phyloP scores from a whole-genome alignment of 2,329 filamentous ascomycete species.

The Cytospora paraplurivora region DNA sequence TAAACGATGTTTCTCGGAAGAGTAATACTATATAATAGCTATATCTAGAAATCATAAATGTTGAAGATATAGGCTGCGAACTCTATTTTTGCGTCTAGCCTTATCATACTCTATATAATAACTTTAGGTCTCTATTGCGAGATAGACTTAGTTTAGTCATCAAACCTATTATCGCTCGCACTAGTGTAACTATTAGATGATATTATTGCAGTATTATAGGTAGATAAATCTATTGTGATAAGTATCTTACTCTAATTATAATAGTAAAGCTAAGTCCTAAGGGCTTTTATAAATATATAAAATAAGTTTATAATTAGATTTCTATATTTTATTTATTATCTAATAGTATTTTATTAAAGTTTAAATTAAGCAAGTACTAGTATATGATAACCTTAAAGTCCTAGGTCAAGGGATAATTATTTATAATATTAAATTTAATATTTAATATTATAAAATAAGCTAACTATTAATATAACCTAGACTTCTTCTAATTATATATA shows the following conservation, averaged over 20 bases:
- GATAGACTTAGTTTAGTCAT: too few species aligned
- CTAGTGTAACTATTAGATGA: neutral
- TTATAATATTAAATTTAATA: neutral
- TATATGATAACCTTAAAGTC: too few species aligned
- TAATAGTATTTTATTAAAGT: neutral
- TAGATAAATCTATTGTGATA: neutral
- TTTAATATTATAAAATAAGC: neutral
- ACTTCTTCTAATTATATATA: neutral
- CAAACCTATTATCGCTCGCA: neutral
- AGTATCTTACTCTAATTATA: neutral
- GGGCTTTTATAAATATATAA: too few species aligned
- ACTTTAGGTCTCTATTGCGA: neutral
- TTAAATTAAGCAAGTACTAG: neutral
- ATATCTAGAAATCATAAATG: neutral
- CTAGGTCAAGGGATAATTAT: too few species aligned
- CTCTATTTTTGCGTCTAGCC: neutral
- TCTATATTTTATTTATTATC: neutral
- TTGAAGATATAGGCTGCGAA: conserved; percentile 4
- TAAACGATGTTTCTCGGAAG: neutral
- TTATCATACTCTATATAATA: neutral
- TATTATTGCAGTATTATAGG: neutral
- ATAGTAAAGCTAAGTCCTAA: neutral
- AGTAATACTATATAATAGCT: neutral
- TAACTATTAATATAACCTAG: neutral
- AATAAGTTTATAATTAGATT: too few species aligned